These are phyloP conservation scores for Tricladium varicosporioides DNA, from an alignment of 2,329 filamentous ascomycete species.

Conservation along the genomic window DNA sequence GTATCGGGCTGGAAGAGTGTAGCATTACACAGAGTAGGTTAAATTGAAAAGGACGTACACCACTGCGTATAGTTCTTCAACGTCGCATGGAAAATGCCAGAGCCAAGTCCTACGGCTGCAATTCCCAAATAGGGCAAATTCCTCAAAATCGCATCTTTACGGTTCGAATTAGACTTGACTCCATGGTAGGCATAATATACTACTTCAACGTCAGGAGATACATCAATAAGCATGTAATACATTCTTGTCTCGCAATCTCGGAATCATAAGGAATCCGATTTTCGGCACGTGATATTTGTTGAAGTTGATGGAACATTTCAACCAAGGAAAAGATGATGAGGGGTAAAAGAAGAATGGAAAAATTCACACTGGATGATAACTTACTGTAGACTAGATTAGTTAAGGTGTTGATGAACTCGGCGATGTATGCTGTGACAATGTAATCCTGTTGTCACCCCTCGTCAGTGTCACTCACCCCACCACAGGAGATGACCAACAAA, in stretches of 20 bases:
- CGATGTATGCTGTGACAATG: constrained; percentile 48
- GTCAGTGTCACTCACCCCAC: background rate
- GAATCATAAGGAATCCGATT: background rate
- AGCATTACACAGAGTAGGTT: background rate
- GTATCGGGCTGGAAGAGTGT: too few relatives aligned
- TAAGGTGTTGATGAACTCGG: constrained; percentile 52
- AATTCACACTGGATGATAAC: constrained; percentile 13
- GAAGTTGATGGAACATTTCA: too few relatives aligned
- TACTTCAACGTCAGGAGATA: constrained; percentile 3
- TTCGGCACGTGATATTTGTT: constrained; percentile 11
- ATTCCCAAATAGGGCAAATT: constrained; percentile 42
- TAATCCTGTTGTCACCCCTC: constrained; percentile 45
- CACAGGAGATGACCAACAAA: constrained; percentile 9
- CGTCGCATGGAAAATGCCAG: constrained; percentile 42
- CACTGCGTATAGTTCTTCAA: constrained; percentile 46
- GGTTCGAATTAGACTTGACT: constrained; percentile 28
- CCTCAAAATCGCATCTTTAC: constrained; percentile 30
- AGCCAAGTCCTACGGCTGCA: constrained; percentile 41
- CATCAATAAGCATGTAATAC: background rate
- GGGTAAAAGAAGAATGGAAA: constrained; percentile 3
- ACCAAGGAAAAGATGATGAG: background rate
- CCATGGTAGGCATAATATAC: constrained; percentile 32
- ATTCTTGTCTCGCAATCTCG: background rate
- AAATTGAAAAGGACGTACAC: constrained; percentile 39
- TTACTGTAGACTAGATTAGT: constrained; percentile 50